These are phyloP conservation scores for Actinomucor elegans DNA, from an alignment of 371 early-diverging fungal genomes.

Conservation along the genomic window DNA sequence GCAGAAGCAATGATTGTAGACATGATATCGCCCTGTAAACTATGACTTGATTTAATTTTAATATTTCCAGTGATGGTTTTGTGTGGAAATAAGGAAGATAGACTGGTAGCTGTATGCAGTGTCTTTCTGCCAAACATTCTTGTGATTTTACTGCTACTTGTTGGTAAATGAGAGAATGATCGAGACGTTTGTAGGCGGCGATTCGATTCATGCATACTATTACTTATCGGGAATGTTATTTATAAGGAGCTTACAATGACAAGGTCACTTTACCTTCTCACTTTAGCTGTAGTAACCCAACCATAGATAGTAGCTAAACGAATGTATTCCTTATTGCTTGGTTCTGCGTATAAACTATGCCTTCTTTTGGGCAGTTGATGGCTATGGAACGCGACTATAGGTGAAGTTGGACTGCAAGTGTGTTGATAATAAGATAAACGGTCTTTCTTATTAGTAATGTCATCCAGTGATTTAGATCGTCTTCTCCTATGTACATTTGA, in stretches of 20 bases:
- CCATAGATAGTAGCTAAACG: constrained; percentile 58
- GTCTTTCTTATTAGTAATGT: constrained; percentile 19
- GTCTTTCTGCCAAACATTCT: constrained; percentile 34
- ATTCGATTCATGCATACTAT: constrained; percentile 4
- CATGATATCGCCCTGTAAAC: too few relatives aligned
- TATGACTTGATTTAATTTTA: background rate
- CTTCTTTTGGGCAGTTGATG: constrained; percentile 33
- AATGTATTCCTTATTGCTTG: constrained; percentile 44
- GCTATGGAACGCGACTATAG: constrained; percentile 14
- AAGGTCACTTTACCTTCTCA: constrained; percentile 2
- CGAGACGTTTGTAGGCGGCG: constrained; percentile 13
- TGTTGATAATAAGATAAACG: constrained; percentile 3
- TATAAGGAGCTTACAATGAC: background rate
- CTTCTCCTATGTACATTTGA: constrained; percentile 18
- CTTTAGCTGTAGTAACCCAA: constrained; percentile 42
- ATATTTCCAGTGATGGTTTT: background rate
- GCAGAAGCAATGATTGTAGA: too few relatives aligned
- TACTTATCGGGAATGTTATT: constrained; percentile 2
- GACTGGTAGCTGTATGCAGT: background rate
- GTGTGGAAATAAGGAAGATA: constrained; percentile 6
- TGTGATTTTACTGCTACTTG: constrained; percentile 18
- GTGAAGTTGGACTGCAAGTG: constrained; percentile 16
- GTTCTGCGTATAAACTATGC: constrained; percentile 48
- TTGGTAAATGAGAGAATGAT: constrained; percentile 23
- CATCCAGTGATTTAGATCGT: constrained; percentile 43